phyloP scores from a whole-genome alignment of 257 asterid species.

The Fraxinus anomala region DNA sequence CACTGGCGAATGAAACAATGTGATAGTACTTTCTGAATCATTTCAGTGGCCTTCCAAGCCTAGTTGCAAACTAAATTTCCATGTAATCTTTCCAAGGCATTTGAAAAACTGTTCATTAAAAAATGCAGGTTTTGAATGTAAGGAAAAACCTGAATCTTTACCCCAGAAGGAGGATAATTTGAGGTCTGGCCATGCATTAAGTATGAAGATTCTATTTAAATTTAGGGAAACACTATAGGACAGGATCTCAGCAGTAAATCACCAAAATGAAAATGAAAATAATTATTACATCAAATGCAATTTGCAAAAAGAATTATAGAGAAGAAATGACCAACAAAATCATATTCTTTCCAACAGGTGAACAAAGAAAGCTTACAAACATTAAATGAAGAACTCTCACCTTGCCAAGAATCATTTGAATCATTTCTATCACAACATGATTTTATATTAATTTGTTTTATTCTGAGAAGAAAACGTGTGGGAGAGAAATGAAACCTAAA shows the following conservation, averaged over 20 bases:
- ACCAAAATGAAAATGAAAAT: conserved; percentile 2
- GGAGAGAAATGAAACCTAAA: background rate
- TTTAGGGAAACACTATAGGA: background rate
- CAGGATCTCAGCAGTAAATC: background rate
- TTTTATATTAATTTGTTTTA: background rate
- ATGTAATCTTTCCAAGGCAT: background rate
- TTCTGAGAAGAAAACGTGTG: background rate
- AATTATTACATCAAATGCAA: background rate
- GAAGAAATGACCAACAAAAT: conserved; percentile 5
- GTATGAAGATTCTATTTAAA: conserved; percentile 5
- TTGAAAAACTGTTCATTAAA: background rate
- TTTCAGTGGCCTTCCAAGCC: background rate
- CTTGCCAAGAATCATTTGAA: background rate
- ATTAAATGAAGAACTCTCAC: background rate
- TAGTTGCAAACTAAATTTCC: background rate
- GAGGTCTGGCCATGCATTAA: background rate
- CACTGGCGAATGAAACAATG: background rate
- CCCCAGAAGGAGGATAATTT: background rate
- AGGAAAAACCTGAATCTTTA: background rate
- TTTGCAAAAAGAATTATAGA: background rate
- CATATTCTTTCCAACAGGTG: background rate
- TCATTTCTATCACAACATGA: background rate
- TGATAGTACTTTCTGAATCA: background rate
- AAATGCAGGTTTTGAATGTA: background rate
- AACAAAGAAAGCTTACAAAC: background rate